Evolutionary conservation across 305 asterid genomes (phyloP).

Genomic region (Fraxinus nigra): DNA sequence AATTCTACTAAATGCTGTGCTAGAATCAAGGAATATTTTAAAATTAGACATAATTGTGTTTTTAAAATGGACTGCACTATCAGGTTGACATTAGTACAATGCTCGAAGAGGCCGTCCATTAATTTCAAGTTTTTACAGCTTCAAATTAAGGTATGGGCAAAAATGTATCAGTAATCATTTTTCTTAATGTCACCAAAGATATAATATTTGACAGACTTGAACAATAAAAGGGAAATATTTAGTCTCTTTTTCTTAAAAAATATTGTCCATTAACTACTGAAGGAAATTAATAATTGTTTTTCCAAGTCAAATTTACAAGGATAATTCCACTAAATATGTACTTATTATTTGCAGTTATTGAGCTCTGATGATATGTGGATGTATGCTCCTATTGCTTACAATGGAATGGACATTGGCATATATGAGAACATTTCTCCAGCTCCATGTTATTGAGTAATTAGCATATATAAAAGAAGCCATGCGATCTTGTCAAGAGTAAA

Average conservation of each 20-base stretch:
- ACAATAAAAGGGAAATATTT: not conserved
- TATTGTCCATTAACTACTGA: too few relatives aligned
- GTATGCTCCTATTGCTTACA: constrained; percentile 53
- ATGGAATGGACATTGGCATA: constrained; percentile 43
- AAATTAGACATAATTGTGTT: not conserved
- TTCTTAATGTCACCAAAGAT: not conserved
- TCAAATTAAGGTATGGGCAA: constrained; percentile 44
- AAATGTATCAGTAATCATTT: not conserved
- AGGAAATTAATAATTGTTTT: not conserved
- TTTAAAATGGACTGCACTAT: not conserved
- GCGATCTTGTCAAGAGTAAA: not conserved
- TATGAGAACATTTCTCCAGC: constrained; percentile 24
- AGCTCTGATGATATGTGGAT: constrained; percentile 58
- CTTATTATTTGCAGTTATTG: constrained; percentile 31
- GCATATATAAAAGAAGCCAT: not conserved
- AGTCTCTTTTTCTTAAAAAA: too few relatives aligned
- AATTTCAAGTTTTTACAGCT: constrained; percentile 51
- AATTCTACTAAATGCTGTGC: not conserved
- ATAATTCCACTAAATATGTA: not conserved
- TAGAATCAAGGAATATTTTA: not conserved
- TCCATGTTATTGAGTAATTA: not conserved
- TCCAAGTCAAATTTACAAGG: not conserved
- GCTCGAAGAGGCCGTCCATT: constrained; percentile 57
- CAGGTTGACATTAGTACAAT: constrained; percentile 52
- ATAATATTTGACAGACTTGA: not conserved